These are phyloP conservation scores for Sambucus nigra DNA, from an alignment of 129 eudicot species.

Conservation along the genomic window DNA sequence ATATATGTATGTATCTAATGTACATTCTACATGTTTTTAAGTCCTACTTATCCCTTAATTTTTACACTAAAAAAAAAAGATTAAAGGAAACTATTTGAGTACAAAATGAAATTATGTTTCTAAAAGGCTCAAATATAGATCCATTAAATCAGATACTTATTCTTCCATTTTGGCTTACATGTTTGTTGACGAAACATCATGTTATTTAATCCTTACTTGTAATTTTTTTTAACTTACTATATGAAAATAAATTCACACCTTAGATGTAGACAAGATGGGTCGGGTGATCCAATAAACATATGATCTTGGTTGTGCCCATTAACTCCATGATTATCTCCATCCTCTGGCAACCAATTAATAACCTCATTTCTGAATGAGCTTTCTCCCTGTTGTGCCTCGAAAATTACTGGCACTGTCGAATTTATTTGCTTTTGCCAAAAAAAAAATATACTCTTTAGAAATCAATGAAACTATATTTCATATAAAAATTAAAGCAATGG, in stretches of 20 bases:
- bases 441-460: neutral
- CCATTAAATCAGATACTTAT: no score
- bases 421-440: conserved; percentile 21
- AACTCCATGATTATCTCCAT: conserved; percentile 24
- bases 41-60: no score
- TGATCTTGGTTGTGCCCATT: conserved; percentile 24
- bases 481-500: neutral
- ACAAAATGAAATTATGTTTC: no score
- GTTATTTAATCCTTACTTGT: no score
- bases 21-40: no score
- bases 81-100: no score
- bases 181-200: no score
- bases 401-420: conserved; percentile 24
- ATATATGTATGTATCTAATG: no score
- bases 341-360: conserved; percentile 25
- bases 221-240: no score
- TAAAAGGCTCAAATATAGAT: no score
- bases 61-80: no score
- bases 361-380: conserved; percentile 34
- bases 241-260: conserved; percentile 32
- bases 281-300: conserved; percentile 31
- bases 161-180: no score
- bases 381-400: conserved; percentile 37
- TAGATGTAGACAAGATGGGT: conserved; percentile 27
- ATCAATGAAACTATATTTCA: neutral